Evolutionary conservation across 345 rosid genomes (phyloP), one percentile per base, ranked within the genome.

Genomic region (Populus tremula): DNA sequence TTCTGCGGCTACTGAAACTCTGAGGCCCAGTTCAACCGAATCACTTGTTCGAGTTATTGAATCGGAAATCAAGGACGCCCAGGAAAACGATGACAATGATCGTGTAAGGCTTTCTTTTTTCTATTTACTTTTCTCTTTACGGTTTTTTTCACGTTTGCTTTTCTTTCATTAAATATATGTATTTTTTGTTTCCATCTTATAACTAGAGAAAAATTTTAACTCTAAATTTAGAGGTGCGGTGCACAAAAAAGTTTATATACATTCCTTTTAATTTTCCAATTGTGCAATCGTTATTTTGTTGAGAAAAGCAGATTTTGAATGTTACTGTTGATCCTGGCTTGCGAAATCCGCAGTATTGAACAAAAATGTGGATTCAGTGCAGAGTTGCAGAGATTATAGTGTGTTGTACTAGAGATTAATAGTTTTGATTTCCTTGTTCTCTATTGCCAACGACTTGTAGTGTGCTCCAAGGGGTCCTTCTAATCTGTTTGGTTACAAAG

Each of bases 1-100:
- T 81, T 84, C 92, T 14, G 80, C 90, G 16, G 90, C 87, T 73
- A 16, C 54, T 43, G 81, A 45, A 29, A 50, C 84, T 29, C 74
- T 54, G 67, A 85, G 81, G 76, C 78, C 83, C 64, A 59, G 86
- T n/a, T 76, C 93, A 17, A 87, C 80, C 17, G 93, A 90, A 81
- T 80, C 87, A 18, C 95, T 93, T 64, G 83, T 91, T 73, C 88
- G 84, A n/a, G 83, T 88, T 45, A 77, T 95, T 35, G 93, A 91
- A 20, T 78, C 88, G 8, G 98, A 91, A 87, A 90, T 93, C 78
- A 80, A 87, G 79, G 83, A 82, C 68, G 90, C 94, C 56, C 82
- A 82, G 84, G 91, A 91, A 81, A 75, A 85, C 38, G 97, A 90
- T 74, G 90, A 87, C 36, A 81, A 85, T 63, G 81, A 83, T 20